Evolutionary conservation across 352 stramenopile species (phyloP).

Genomic region (Globisporangium emineosum): DNA sequence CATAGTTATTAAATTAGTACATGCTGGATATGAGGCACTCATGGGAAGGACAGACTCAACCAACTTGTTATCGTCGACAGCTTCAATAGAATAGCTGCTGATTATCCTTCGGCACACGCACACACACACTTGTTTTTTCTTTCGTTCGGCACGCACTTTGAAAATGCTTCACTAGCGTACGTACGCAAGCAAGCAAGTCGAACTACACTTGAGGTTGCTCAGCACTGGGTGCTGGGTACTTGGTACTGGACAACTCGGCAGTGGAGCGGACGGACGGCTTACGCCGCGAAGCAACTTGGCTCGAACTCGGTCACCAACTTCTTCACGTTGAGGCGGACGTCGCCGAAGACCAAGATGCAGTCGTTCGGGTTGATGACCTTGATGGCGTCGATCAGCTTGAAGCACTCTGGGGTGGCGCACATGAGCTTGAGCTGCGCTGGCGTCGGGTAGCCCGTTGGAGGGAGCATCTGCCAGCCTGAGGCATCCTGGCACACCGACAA

Average conservation of each 20-base stretch:
- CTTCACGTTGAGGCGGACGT: not conserved
- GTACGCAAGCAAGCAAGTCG: no score
- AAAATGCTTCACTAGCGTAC: no score
- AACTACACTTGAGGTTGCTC: no score
- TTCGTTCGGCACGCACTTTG: not conserved
- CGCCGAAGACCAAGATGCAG: not conserved
- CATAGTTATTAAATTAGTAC: no score
- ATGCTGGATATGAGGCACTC: not conserved
- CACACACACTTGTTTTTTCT: not conserved
- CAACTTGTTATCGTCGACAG: not conserved
- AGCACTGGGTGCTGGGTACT: not conserved
- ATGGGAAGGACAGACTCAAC: not conserved
- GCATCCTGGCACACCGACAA: not conserved
- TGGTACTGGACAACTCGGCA: not conserved
- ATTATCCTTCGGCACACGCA: not conserved
- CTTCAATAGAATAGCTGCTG: not conserved
- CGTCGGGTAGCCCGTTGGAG: not conserved
- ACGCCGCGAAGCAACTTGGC: not conserved
- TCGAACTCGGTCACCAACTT: not conserved
- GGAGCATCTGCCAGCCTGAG: not conserved
- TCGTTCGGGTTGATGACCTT: not conserved
- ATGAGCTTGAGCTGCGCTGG: not conserved
- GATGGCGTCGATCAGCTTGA: not conserved
- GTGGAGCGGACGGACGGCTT: not conserved
- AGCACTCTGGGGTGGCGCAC: not conserved